Conservation (phyloP, 352 stramenopile species). For the Globisporangium solare region DNA sequence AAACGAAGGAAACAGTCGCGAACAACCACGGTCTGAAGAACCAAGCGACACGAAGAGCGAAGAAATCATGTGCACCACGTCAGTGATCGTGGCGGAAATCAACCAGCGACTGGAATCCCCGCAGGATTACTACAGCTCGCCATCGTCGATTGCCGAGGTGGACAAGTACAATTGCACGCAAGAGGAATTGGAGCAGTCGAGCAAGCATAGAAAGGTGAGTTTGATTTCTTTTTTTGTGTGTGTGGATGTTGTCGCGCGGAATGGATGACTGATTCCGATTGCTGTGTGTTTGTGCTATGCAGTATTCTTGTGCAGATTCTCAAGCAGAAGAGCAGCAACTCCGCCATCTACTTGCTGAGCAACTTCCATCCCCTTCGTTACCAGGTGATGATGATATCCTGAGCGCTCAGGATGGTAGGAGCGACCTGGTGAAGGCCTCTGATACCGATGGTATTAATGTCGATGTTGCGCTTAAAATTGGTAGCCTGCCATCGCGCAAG, state of each 20-base stretch:
- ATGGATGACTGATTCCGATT: neutral
- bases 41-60: neutral
- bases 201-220: conserved; percentile 31
- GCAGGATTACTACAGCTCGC: conserved; percentile 39
- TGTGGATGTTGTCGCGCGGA: neutral
- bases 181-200: neutral
- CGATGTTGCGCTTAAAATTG: conserved; percentile 57
- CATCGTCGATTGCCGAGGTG: conserved; percentile 63
- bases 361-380: conserved; percentile 3
- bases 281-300: conserved; percentile 3
- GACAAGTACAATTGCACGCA: conserved; percentile 17
- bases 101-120: conserved; percentile 29
- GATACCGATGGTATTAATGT: conserved; percentile 71
- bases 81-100: conserved; percentile 20
- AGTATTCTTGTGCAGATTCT: conserved; percentile 13
- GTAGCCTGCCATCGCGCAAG: conserved; percentile 59
- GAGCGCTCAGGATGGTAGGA: conserved; percentile 27
- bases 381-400: conserved; percentile 37
- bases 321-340: conserved; percentile 1
- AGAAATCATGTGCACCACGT: conserved; percentile 27
- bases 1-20: too few species aligned
- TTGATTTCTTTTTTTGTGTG: neutral
- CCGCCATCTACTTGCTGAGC: conserved; percentile 2
- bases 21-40: neutral
- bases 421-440: conserved; percentile 21